These are phyloP conservation scores for Nitzschia sp. DNA, from an alignment of 108 stramenopile genomes.

Conservation along the genomic window DNA sequence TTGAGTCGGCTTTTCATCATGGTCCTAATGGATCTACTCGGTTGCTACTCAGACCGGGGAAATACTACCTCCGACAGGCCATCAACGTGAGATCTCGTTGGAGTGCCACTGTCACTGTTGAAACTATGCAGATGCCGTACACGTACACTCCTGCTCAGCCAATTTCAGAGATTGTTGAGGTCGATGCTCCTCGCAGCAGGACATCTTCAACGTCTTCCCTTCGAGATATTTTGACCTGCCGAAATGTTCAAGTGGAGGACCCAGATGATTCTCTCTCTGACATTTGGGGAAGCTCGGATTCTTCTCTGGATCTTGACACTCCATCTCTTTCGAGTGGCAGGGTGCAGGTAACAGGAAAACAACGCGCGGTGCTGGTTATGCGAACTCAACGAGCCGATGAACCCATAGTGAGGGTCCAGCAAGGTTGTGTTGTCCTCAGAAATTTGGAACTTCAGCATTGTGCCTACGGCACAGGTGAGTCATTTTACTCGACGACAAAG, in stretches of 20 bases:
- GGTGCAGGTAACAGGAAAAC: slow-evolving; percentile 1
- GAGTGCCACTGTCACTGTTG: slow-evolving; percentile 41
- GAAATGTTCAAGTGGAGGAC: slow-evolving; percentile 33
- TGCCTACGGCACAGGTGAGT: slow-evolving; percentile 41
- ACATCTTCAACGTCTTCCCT: slow-evolving; percentile 1
- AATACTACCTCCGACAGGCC: slow-evolving; percentile 51
- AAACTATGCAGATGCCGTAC: slow-evolving; percentile 48
- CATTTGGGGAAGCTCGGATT: background rate
- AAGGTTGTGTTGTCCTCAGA: slow-evolving; percentile 46
- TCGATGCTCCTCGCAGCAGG: slow-evolving; percentile 4
- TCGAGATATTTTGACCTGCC: slow-evolving; percentile 28
- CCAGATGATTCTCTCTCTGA: slow-evolving; percentile 6
- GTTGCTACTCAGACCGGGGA: slow-evolving; percentile 61
- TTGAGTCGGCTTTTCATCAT: slow-evolving; percentile 44
- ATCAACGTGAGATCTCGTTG: slow-evolving; percentile 47
- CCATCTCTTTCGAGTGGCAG: background rate
- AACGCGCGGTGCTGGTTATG: slow-evolving; percentile 54
- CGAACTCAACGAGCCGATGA: slow-evolving; percentile 52
- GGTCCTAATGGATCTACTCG: slow-evolving; percentile 15
- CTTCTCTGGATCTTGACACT: slow-evolving; percentile 2
- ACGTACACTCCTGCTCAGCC: background rate
- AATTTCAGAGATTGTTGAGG: background rate
- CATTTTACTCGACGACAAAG: background rate
- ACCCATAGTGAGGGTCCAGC: slow-evolving; percentile 63
- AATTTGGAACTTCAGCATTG: slow-evolving; percentile 60